These are phyloP conservation scores for Citrus sinensis DNA, from an alignment of 345 rosid species.

Conservation along the genomic window DVS_A1.0 CM039169.1:26859001-26859500, in stretches of 20 bases:
- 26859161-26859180: slow-evolving; percentile 31
- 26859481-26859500: slow-evolving; percentile 58
- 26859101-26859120: slow-evolving; percentile 20
- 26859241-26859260: neutral
- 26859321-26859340: slow-evolving; percentile 44
- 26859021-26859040: neutral
- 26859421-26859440: slow-evolving; percentile 27
- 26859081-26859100: slow-evolving; percentile 2
- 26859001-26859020: neutral
- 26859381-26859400: slow-evolving; percentile 44
- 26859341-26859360: slow-evolving; percentile 29
- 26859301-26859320: slow-evolving; percentile 29
- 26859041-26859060: neutral
- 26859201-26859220: slow-evolving; percentile 15
- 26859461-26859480: slow-evolving; percentile 43
- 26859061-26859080: neutral
- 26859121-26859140: slow-evolving; percentile 41
- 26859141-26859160: slow-evolving; percentile 11
- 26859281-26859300: slow-evolving; percentile 19
- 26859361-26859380: slow-evolving; percentile 34
- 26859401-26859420: slow-evolving; percentile 32
- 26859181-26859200: slow-evolving; percentile 22
- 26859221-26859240: slow-evolving; percentile 23
- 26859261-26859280: slow-evolving; percentile 24
- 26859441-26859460: slow-evolving; percentile 41